Base-by-base conservation (phyloP, 176 grass and related monocot genomes). In the Tuctoria greenei region DNA sequence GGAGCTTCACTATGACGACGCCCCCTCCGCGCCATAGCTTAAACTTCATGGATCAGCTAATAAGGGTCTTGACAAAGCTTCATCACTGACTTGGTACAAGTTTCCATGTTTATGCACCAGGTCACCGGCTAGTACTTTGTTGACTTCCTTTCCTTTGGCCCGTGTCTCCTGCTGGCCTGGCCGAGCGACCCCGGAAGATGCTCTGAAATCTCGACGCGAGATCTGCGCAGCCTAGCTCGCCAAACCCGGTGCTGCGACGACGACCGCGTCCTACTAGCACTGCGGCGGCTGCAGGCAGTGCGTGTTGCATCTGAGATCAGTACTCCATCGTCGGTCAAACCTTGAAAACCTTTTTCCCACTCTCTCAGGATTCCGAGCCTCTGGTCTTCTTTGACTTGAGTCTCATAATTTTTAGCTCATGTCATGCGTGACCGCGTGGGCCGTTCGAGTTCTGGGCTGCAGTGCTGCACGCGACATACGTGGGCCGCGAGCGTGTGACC, bases 121-220 rank as follows among this genome's bases (percentile, higher is more conserved):
- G 55, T 5, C 13, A 44, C 8, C 36, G 46, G 69, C 61, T 23
- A n/a, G n/a, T n/a, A 2, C 37, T 46, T 69, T 43, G 1, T 76
- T 76, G 71, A 81, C 78, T 76, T 81, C 1, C 6, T 11, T 76
- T 81, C 1, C 6, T 11, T 14, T 2, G 37, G 0, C 41, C 0
- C 3, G 20, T 66, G 61, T 74, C 44, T 28, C 3, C 31, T 31
- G 10, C 55, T 58, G n/a, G n/a, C 51, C 70, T 69, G 41, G 34
- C 24, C 1, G 18, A 45, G 45, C 26, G 46, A 63, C 27, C 16
- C 36, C 36, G 74, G 61, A 68, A 76, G 37, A 75, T 70, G 72
- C 71, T 37, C 45, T 31, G 13, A 73, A 69, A 11, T 41, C 45
- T 70, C 64, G 71, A 44, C 71, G 31, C 26, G 25, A 18, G 59